Evolutionary conservation across 192 early-diverging fungal genomes (phyloP).

Genomic region (Cetraspora pellucida): DNA sequence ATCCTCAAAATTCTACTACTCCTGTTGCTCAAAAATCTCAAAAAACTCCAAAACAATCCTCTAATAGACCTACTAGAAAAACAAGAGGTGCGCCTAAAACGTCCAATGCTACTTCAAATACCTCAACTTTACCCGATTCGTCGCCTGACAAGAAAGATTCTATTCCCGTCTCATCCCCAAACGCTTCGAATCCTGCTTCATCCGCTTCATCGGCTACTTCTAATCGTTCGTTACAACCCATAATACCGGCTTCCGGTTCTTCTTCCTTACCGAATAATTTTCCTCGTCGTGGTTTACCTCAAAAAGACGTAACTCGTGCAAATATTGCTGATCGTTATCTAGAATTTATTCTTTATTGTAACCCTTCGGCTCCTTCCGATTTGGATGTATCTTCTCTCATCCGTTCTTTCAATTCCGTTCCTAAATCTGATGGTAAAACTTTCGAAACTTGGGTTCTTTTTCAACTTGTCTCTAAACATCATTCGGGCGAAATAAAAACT

Average conservation of each 20-base stretch:
- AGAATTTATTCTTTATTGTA: slow-evolving; percentile 32
- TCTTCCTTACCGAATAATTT: background rate
- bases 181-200: background rate
- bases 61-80: no score
- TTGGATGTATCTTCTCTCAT: background rate
- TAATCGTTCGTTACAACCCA: background rate
- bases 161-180: background rate
- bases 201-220: background rate
- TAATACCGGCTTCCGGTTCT: background rate
- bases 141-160: background rate
- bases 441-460: slow-evolving; percentile 29
- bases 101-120: background rate
- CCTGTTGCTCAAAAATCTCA: no score
- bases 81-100: background rate
- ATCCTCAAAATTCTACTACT: no score
- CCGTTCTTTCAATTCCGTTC: slow-evolving; percentile 18
- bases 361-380: slow-evolving; percentile 10
- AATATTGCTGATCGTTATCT: slow-evolving; percentile 29
- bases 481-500: slow-evolving; percentile 27
- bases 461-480: slow-evolving; percentile 29
- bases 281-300: background rate
- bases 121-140: background rate
- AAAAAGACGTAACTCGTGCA: background rate
- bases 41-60: no score
- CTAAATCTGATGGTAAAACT: slow-evolving; percentile 31